These are phyloP conservation scores for Castanea crenata DNA, from an alignment of 306 rosid species.

Conservation along the genomic window DNA sequence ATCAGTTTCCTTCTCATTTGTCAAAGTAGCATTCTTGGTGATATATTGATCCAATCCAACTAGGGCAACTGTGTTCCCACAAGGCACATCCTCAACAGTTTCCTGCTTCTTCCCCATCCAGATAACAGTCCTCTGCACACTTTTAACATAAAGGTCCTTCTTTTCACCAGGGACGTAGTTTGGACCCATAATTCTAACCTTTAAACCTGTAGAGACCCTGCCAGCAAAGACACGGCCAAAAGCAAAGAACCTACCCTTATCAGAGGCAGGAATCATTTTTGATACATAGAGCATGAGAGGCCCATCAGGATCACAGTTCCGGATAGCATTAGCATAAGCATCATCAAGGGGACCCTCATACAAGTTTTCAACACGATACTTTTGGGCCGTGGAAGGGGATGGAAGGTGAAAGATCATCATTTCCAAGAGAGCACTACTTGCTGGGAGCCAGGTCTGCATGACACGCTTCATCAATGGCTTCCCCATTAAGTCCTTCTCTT, in stretches of 20 bases:
- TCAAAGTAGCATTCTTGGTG: constrained; percentile 90
- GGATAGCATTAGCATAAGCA: constrained; percentile 65
- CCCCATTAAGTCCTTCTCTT: constrained; percentile 76
- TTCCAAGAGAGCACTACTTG: constrained; percentile 72
- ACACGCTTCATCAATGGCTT: constrained; percentile 91
- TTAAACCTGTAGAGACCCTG: constrained; percentile 76
- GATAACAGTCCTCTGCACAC: constrained; percentile 93
- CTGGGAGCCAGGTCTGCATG: constrained; percentile 97
- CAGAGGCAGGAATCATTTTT: constrained; percentile 97
- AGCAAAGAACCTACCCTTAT: constrained; percentile 91
- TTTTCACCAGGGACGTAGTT: constrained; percentile 87
- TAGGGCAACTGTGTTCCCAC: constrained; percentile 89
- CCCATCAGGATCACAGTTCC: constrained; percentile 83
- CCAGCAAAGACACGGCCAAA: constrained; percentile 95
- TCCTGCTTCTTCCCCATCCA: constrained; percentile 99
- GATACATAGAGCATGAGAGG: constrained; percentile 97
- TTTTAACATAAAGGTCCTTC: constrained; percentile 77
- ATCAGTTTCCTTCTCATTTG: constrained; percentile 85
- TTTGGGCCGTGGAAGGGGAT: constrained; percentile 73
- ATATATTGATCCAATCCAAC: constrained; percentile 93
- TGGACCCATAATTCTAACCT: constrained; percentile 98
- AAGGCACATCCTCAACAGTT: constrained; percentile 95
- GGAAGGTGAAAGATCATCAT: constrained; percentile 97
- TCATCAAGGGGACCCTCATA: constrained; percentile 97
- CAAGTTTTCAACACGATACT: constrained; percentile 90